These are phyloP conservation scores for Trichophyton benhamiae DNA, from an alignment of 2,329 filamentous ascomycete species.

Conservation along the genomic window DNA sequence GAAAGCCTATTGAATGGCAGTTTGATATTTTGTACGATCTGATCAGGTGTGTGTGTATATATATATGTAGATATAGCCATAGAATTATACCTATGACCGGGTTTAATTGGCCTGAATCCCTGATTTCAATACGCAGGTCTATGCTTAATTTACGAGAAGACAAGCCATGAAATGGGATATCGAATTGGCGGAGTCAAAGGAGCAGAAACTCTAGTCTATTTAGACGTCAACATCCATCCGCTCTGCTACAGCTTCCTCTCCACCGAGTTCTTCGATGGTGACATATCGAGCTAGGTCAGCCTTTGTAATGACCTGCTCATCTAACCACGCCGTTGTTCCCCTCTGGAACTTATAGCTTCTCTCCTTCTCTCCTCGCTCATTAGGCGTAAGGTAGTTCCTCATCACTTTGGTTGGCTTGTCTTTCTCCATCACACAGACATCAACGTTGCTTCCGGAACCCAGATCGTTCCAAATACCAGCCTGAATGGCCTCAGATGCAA, in stretches of 20 bases:
- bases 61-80: not conserved
- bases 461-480: slow-evolving; percentile 98
- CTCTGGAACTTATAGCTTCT: slow-evolving; percentile 81
- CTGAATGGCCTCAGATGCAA: slow-evolving; percentile 77
- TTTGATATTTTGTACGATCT: not conserved
- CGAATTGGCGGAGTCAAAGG: not conserved
- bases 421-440: slow-evolving; percentile 86
- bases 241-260: slow-evolving; percentile 52
- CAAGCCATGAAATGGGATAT: not conserved
- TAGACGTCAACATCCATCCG: slow-evolving; percentile 52
- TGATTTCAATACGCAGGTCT: not conserved
- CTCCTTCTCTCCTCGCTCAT: slow-evolving; percentile 80
- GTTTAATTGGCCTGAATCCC: not conserved
- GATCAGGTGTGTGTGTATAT: not conserved
- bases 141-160: too few relatives aligned
- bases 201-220: not conserved
- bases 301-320: slow-evolving; percentile 91
- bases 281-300: slow-evolving; percentile 91
- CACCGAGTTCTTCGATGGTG: slow-evolving; percentile 72
- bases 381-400: slow-evolving; percentile 87
- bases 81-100: not conserved
- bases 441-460: slow-evolving; percentile 92
- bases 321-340: slow-evolving; percentile 90
- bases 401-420: slow-evolving; percentile 82
- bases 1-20: not conserved